Evolutionary conservation across 345 rosid species (phyloP).

Genomic region (Raphanus raphanistrum): DNA sequence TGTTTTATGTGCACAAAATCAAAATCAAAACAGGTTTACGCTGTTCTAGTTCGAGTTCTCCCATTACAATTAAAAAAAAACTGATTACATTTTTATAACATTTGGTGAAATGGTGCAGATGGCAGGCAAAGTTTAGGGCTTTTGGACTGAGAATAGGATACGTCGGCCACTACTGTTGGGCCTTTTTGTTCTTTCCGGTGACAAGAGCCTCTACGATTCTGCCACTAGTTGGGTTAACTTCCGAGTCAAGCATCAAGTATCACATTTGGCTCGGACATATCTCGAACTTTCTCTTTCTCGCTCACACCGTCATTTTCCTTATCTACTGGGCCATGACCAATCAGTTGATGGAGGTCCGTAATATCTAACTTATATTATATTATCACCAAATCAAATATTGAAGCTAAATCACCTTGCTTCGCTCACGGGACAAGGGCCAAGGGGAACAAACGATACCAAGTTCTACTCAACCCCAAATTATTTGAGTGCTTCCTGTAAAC

Average conservation of each 20-base stretch:
- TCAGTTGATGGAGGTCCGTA: slow-evolving; percentile 45
- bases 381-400: not conserved
- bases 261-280: slow-evolving; percentile 76
- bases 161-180: slow-evolving; percentile 64
- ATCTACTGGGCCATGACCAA: slow-evolving; percentile 58
- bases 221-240: slow-evolving; percentile 58
- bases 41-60: too few relatives aligned
- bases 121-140: slow-evolving; percentile 56
- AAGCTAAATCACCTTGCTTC: not conserved
- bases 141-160: slow-evolving; percentile 56
- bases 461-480: not conserved
- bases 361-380: not conserved
- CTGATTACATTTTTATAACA: not conserved
- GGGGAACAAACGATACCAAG: not conserved
- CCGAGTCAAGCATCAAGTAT: slow-evolving; percentile 70
- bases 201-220: slow-evolving; percentile 63
- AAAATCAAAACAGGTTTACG: too few relatives aligned
- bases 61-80: too few relatives aligned
- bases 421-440: not conserved
- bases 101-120: slow-evolving; percentile 32
- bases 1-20: not conserved
- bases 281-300: slow-evolving; percentile 46
- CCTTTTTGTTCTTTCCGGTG: slow-evolving; percentile 69
- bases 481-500: too few relatives aligned
- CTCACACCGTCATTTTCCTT: slow-evolving; percentile 51